Conservation (phyloP, 2,329 filamentous ascomycete genomes). For the Ciborinia camelliae region DNA sequence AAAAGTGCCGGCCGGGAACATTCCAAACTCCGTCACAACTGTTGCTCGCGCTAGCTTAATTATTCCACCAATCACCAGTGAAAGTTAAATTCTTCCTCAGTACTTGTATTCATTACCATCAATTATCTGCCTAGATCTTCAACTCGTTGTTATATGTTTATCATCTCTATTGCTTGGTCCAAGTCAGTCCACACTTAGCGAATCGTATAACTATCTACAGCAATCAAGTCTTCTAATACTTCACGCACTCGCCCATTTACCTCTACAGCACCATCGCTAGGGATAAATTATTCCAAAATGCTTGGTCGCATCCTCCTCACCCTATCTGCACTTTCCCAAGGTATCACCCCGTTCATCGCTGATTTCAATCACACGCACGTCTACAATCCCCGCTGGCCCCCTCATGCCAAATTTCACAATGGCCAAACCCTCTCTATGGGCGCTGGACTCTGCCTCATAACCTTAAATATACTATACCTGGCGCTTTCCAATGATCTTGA, state of each 20-base stretch:
- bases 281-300: conserved; percentile 14
- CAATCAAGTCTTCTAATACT: not conserved
- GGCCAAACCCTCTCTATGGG: conserved; percentile 51
- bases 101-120: not conserved
- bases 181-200: not conserved
- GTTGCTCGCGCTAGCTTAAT: not conserved
- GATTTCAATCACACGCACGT: conserved; percentile 46
- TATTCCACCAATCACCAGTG: not conserved
- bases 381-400: conserved; percentile 47
- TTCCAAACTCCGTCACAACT: not conserved
- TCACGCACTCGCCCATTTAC: not conserved
- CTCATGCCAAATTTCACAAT: conserved; percentile 51
- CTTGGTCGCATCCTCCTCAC: conserved; percentile 27
- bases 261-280: not conserved
- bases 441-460: conserved; percentile 40
- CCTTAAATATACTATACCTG: conserved; percentile 41
- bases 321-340: conserved; percentile 26
- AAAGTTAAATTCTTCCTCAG: not conserved
- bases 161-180: no score
- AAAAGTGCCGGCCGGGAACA: not conserved
- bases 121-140: not conserved
- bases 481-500: conserved; percentile 20
- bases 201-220: not conserved
- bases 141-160: not conserved
- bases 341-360: conserved; percentile 33